These are phyloP conservation scores for Marasmius sp. DNA, from an alignment of 1,284 basidiomycete species.

Conservation along the genomic window DNA sequence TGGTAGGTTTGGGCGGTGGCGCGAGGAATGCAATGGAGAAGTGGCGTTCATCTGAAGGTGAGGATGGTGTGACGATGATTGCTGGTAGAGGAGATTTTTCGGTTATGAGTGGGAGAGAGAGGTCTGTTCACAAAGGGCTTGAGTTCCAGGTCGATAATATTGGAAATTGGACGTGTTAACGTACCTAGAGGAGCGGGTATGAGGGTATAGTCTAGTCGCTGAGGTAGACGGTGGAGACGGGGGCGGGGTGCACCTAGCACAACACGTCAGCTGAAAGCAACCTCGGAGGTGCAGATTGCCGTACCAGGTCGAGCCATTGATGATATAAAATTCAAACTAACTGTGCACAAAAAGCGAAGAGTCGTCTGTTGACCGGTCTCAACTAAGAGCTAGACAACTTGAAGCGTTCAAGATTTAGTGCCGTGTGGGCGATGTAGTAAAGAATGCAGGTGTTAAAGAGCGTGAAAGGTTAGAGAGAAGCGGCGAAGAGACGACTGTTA, in stretches of 20 bases:
- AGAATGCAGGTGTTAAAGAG: too few relatives aligned
- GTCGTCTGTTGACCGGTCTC: too few relatives aligned
- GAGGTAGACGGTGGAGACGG: slow-evolving; percentile 68
- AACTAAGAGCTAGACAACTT: too few relatives aligned
- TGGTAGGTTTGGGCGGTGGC: slow-evolving; percentile 42
- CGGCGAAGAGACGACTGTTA: too few relatives aligned
- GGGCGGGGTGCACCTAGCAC: slow-evolving; percentile 31
- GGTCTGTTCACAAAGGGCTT: slow-evolving; percentile 6
- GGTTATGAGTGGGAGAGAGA: slow-evolving; percentile 40
- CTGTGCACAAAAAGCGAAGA: too few relatives aligned
- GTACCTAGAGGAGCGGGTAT: slow-evolving; percentile 71
- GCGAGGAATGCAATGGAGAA: slow-evolving; percentile 76
- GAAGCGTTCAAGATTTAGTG: too few relatives aligned
- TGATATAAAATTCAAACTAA: too few relatives aligned
- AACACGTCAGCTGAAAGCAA: not conserved
- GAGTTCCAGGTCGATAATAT: not conserved
- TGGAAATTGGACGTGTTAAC: not conserved
- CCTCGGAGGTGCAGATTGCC: not conserved
- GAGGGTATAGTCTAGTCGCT: slow-evolving; percentile 68
- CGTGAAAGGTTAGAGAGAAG: too few relatives aligned
- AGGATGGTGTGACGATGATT: slow-evolving; percentile 82
- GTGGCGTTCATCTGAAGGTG: slow-evolving; percentile 56
- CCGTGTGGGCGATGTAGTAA: too few relatives aligned
- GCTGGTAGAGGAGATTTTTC: slow-evolving; percentile 65
- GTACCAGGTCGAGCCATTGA: too few relatives aligned